Base-by-base conservation (phyloP, 805 yeast species). In the Wickerhamomyces bovis region DNA sequence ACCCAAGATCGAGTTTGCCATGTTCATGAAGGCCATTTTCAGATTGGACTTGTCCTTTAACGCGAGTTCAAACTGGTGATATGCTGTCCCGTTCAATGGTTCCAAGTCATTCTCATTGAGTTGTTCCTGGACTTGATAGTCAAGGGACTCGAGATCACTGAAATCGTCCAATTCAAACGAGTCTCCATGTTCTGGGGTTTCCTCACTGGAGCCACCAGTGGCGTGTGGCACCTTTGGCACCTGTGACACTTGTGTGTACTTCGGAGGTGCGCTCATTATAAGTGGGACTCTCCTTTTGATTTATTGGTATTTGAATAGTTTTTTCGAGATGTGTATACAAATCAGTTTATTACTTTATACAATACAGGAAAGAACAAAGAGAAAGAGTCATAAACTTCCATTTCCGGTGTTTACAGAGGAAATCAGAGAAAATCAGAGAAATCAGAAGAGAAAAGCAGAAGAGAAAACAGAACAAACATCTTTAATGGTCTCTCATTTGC, bases 1-100 rank as follows among this genome's bases (percentile, higher is more conserved):
- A 0, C 98, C 98, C 7, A 92, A 72, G 50, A 92, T 92, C 18
- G 95, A 84, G 65, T 90, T 90, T 10, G 97, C 95, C 96, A 90
- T 89, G 65, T 92, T 92, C 95, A 90, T 86, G 60, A 90, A 89
- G 6, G 97, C 97, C 88, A 85, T 85, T 48, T 76, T 77, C 75
- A 90, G 73, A 38, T 73, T 75, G 2, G 86, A 78, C 54, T 77
- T 78, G 36, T 59, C 57, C 2, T 39, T 47, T 5, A 47, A 31
- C 9, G 43, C 51, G 15, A 30, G 57, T n/a, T 56, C 57, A 9
- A 43, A 21, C 6, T 43, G 49, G 33, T 25, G 40, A n/a, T 36
- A 25, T 4, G 44, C 31, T n/a, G 43, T 25, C 19, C 26, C 21
- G 9, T 23, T 40, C 25, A 11, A 43, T 18, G 10, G 42, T 18